phyloP scores from a whole-genome alignment of 2,329 filamentous ascomycete genomes.

The Cryphonectria parasitica region DNA sequence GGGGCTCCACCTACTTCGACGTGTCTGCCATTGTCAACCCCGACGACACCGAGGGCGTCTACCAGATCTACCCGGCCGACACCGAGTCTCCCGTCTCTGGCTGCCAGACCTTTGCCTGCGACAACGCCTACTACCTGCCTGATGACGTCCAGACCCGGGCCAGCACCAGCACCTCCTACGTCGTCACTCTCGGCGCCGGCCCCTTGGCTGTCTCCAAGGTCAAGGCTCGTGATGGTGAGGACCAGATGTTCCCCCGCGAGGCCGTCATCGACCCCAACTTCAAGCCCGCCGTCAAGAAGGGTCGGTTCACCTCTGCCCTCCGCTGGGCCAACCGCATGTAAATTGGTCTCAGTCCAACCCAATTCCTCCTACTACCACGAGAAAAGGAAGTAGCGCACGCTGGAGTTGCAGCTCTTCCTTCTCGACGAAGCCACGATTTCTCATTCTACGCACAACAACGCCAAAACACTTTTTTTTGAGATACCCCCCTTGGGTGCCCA shows the following conservation, averaged over 20 bases:
- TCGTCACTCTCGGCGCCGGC: conserved; percentile 54
- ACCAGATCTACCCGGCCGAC: conserved; percentile 43
- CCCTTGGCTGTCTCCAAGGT: conserved; percentile 31
- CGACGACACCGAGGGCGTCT: conserved; percentile 44
- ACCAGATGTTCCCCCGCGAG: conserved; percentile 25
- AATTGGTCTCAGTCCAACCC: background rate
- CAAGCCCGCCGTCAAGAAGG: conserved; percentile 20
- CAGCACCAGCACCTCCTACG: conserved; percentile 51
- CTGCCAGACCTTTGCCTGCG: conserved; percentile 46
- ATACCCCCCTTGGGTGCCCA: conserved; percentile 25
- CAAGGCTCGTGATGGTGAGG: conserved; percentile 20
- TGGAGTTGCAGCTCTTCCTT: conserved; percentile 27
- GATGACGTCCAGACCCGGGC: conserved; percentile 61
- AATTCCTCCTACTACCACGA: background rate
- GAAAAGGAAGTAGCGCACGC: conserved; percentile 22
- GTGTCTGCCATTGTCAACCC: conserved; percentile 51
- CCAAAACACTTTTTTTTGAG: background rate
- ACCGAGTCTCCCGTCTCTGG: conserved; percentile 40
- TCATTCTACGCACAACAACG: conserved; percentile 11
- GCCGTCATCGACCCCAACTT: conserved; percentile 27
- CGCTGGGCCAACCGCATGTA: conserved; percentile 15
- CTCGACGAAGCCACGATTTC: conserved; percentile 29
- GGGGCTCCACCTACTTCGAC: conserved; percentile 46
- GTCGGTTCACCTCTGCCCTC: conserved; percentile 14
- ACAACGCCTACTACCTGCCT: conserved; percentile 55